These are phyloP conservation scores for Aspergillus aculeatus DNA, from an alignment of 2,329 filamentous ascomycete species.

Conservation along the genomic window DNA sequence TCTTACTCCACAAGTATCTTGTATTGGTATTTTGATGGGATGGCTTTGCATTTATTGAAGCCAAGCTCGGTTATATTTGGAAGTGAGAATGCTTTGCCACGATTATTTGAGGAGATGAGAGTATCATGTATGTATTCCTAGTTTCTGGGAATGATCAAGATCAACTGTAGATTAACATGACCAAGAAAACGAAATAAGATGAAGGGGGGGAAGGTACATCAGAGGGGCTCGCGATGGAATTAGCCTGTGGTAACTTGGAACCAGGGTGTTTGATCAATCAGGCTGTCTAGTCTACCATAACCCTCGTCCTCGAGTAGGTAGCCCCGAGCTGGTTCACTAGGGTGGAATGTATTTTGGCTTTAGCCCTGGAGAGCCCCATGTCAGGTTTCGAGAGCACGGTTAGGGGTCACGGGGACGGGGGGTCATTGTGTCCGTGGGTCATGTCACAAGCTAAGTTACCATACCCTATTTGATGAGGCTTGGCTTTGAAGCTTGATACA, in stretches of 20 bases:
- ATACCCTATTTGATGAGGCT: background rate
- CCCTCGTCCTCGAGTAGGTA: too few relatives aligned
- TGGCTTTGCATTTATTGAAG: background rate
- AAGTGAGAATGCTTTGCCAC: background rate
- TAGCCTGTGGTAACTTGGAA: too few relatives aligned
- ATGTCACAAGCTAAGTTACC: background rate
- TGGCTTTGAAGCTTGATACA: background rate
- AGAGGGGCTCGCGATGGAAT: too few relatives aligned
- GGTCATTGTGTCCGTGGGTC: background rate
- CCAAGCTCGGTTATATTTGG: background rate
- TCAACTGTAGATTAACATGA: too few relatives aligned
- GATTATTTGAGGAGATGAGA: background rate
- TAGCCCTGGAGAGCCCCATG: background rate
- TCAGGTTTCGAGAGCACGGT: constrained; percentile 1
- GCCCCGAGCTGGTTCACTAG: too few relatives aligned
- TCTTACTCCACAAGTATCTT: background rate
- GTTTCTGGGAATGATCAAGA: background rate
- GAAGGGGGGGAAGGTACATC: too few relatives aligned
- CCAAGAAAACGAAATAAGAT: too few relatives aligned
- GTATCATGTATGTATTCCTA: background rate
- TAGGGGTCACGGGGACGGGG: background rate
- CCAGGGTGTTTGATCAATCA: too few relatives aligned
- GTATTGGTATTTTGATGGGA: background rate
- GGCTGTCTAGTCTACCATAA: too few relatives aligned
- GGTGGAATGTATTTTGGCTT: too few relatives aligned